Evolutionary conservation across 805 yeast genomes (phyloP), one percentile per base, ranked within the genome.

Genomic region (Ogataea methylovora): DNA sequence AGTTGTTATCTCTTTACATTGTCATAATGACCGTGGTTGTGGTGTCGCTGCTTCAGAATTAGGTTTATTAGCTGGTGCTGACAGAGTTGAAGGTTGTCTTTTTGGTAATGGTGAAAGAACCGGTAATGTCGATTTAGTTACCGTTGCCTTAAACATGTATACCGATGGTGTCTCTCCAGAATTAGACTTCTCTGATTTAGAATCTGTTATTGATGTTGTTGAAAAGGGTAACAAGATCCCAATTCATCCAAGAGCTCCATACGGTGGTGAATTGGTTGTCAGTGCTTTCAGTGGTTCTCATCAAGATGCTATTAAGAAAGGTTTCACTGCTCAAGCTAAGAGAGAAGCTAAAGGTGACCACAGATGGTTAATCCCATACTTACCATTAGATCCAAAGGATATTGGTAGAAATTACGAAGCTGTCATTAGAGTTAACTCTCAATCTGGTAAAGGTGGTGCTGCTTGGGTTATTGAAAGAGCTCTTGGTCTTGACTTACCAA

Each of bases 371-470:
- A 69, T 81, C 44, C 90, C 90, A 36, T 81, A 81, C 65, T 65
- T 81, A 51, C 87, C 90, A 40, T 68, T 81, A 56, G 90, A 81
- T 63, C 90, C 90, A 48, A 69, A 77, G 59, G 90, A 81, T 56
- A 76, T 81, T 46, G 90, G 90, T 37, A 70, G 86, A 65, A 79
- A 71, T 46, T 81, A 81, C 56, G 90, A 81, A 62, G 88, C 87
- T 35, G 84, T 81, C 38, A 81, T 81, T 52, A 70, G 90, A 66
- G 88, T 81, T 49, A 81, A 81, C 63, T 81, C 90, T 16, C 90
- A 81, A 62, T 77, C 85, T n/a, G 90, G 90, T 58, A 81, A 81
- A 58, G 90, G 90, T 53, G 90, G 90, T 58, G 85, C 88, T 30
- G 85, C 88, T 16, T 81, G 90, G 90, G 76, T 81, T 37, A 69